phyloP scores from a whole-genome alignment of 1,284 basidiomycete genomes.

The Cutaneotrichosporon spelunceum region DNA sequence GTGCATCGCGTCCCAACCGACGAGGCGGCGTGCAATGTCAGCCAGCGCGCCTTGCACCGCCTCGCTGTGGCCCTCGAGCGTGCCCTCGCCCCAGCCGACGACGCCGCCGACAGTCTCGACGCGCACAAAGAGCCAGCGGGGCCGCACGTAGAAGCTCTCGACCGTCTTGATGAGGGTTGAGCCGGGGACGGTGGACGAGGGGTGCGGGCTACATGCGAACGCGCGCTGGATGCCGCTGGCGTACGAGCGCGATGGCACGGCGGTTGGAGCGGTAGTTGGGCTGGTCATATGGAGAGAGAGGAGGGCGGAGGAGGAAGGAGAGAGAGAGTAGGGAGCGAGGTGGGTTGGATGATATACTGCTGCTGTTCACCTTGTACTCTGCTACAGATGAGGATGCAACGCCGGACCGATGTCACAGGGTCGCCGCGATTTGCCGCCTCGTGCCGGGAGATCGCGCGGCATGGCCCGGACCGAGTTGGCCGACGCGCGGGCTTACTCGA shows the following conservation, averaged over 20 bases:
- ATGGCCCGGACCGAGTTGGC: no score
- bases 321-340: no score
- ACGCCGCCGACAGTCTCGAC: conserved; percentile 65
- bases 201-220: conserved; percentile 28
- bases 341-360: no score
- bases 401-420: no score
- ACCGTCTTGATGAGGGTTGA: conserved; percentile 43
- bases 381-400: no score
- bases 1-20: conserved; percentile 64
- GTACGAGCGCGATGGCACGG: neutral
- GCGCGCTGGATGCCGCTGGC: conserved; percentile 38
- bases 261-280: neutral
- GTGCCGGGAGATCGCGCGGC: no score
- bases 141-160: conserved; percentile 64
- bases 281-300: no score
- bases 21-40: conserved; percentile 56
- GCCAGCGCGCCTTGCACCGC: conserved; percentile 68
- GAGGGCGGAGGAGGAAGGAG: no score
- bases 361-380: no score
- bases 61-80: conserved; percentile 60
- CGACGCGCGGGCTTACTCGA: no score
- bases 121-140: conserved; percentile 72
- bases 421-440: no score
- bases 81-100: conserved; percentile 61
- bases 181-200: conserved; percentile 27